Percentiles rank a stretch among this genome's conserved stretches.
Evolutionary conservation across 2,329 filamentous ascomycete species (phyloP).

Genomic region (Hymenoscyphus albidus): DNA sequence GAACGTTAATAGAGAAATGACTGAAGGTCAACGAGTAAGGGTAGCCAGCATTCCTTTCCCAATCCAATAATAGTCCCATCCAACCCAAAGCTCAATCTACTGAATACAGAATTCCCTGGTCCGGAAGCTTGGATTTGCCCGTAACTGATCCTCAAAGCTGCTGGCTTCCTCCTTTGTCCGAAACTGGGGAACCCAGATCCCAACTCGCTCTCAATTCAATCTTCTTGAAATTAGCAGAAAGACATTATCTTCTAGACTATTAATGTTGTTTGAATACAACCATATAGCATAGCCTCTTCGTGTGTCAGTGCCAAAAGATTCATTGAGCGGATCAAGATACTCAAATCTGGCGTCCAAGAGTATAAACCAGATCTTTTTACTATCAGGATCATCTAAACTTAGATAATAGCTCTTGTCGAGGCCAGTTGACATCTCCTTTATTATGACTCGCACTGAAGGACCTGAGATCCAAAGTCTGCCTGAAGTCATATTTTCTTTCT

Average conservation of each 20-base stretch:
- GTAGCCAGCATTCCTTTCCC: background rate
- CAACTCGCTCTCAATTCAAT: background rate
- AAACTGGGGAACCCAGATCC: background rate
- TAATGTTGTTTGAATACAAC: too few relatives aligned
- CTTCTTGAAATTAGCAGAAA: background rate
- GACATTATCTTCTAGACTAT: too few relatives aligned
- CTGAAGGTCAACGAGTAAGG: too few relatives aligned
- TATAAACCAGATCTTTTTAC: too few relatives aligned
- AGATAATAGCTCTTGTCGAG: too few relatives aligned
- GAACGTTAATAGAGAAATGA: too few relatives aligned
- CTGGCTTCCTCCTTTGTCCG: background rate
- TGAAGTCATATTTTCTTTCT: too few relatives aligned
- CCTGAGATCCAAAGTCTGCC: too few relatives aligned
- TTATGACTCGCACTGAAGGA: too few relatives aligned
- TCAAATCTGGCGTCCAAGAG: too few relatives aligned
- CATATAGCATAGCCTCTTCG: background rate
- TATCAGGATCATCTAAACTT: too few relatives aligned
- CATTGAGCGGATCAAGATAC: background rate
- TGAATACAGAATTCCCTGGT: background rate
- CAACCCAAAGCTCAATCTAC: background rate
- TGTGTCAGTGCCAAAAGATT: background rate
- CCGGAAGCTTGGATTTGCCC: background rate
- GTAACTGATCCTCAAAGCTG: background rate
- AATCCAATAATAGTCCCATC: background rate
- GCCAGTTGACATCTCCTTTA: too few relatives aligned